A percentile compares a stretch with the other conserved stretches of the same genome.
phyloP scores from a whole-genome alignment of 2,329 filamentous ascomycete genomes.

The Colletotrichum sp. region DNA sequence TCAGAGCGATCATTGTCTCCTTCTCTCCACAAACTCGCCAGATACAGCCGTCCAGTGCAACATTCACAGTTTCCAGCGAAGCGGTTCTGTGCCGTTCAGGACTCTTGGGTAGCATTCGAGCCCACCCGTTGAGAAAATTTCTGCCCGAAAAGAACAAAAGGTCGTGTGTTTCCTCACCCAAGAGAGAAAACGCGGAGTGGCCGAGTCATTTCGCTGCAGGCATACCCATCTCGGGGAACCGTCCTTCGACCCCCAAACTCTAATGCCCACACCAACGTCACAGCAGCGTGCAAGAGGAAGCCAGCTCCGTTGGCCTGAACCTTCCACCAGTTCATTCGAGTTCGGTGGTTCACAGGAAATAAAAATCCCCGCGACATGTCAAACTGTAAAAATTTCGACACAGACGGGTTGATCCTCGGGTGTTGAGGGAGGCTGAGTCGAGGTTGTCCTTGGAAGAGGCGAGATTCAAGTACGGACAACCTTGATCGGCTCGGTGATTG shows the following conservation, averaged over 20 bases:
- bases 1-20: background rate
- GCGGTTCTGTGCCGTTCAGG: background rate
- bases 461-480: background rate
- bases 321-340: background rate
- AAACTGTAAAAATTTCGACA: background rate
- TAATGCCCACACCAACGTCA: conserved; percentile 3
- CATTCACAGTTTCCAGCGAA: background rate
- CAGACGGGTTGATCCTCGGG: background rate
- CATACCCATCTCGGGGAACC: background rate
- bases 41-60: background rate
- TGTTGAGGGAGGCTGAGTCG: background rate
- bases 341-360: background rate
- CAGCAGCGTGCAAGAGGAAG: background rate
- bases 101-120: background rate
- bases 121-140: background rate
- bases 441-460: background rate
- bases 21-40: background rate
- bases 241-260: background rate
- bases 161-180: background rate
- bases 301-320: background rate
- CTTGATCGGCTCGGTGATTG: background rate
- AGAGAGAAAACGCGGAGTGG: background rate
- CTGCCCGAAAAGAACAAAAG: background rate
- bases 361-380: background rate
- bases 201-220: background rate